Conservation (phyloP, 768 basidiomycete genomes). For the Sarcodon sp. region DNA sequence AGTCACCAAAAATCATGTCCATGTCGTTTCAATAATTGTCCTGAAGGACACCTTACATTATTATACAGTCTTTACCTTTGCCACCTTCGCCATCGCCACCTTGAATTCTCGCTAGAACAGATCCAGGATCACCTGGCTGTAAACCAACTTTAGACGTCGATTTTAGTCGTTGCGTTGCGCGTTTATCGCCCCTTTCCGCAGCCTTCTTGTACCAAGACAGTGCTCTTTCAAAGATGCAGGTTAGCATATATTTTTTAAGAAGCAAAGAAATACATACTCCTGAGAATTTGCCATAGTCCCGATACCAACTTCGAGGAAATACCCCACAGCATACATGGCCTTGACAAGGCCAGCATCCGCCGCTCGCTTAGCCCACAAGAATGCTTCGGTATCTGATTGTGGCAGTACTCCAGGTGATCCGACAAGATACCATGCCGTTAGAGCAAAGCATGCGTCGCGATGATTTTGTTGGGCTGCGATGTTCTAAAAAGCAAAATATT, state of each 20-base stretch:
- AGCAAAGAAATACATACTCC: slow-evolving; percentile 36
- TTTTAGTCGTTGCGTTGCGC: slow-evolving; percentile 76
- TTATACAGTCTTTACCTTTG: slow-evolving; percentile 75
- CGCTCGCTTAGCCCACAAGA: slow-evolving; percentile 92
- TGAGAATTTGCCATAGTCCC: slow-evolving; percentile 55
- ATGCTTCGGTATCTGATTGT: slow-evolving; percentile 97
- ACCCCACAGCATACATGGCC: slow-evolving; percentile 96
- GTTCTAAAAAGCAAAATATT: slow-evolving; percentile 39
- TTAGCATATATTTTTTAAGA: slow-evolving; percentile 1
- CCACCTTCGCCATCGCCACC: slow-evolving; percentile 34
- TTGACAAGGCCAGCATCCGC: slow-evolving; percentile 87
- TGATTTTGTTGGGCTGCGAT: slow-evolving; percentile 97
- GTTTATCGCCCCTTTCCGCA: slow-evolving; percentile 87
- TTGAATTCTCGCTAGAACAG: slow-evolving; percentile 44
- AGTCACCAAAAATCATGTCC: too few species aligned
- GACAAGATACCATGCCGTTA: slow-evolving; percentile 98
- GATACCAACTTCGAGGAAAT: slow-evolving; percentile 94
- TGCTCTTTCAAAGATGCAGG: slow-evolving; percentile 31
- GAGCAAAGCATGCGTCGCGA: slow-evolving; percentile 92
- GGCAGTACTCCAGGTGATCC: slow-evolving; percentile 96
- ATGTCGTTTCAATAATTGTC: too few species aligned
- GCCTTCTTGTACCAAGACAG: slow-evolving; percentile 79
- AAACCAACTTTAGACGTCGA: slow-evolving; percentile 38
- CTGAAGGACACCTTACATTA: slow-evolving; percentile 47
- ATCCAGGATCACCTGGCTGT: slow-evolving; percentile 46